Percentiles rank a stretch among this genome's conserved stretches.
These are phyloP conservation scores for Rachicladosporium sp. DNA, from an alignment of 2,329 filamentous ascomycete species.

Conservation along the genomic window DNA sequence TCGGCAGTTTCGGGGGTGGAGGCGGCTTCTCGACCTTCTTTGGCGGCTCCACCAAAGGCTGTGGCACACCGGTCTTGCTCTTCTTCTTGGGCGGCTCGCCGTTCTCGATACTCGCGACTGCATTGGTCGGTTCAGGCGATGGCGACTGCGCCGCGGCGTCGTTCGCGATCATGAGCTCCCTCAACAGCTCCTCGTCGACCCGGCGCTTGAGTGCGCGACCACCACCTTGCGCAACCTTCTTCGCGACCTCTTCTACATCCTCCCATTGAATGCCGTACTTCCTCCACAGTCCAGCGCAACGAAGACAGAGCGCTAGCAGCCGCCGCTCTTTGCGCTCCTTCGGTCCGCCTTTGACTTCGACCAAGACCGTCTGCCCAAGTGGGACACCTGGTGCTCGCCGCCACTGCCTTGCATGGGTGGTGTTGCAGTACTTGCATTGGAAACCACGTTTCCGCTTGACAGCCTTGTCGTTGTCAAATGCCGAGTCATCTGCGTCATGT, in stretches of 20 bases:
- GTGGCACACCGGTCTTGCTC: slow-evolving; percentile 34
- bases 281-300: slow-evolving; percentile 87
- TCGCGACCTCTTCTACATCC: slow-evolving; percentile 78
- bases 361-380: slow-evolving; percentile 56
- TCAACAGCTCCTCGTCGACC: slow-evolving; percentile 84
- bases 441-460: slow-evolving; percentile 67
- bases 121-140: slow-evolving; percentile 12
- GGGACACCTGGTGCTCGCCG: slow-evolving; percentile 70
- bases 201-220: slow-evolving; percentile 76
- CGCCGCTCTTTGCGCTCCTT: slow-evolving; percentile 69
- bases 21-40: slow-evolving; percentile 47
- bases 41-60: slow-evolving; percentile 30
- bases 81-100: slow-evolving; percentile 50
- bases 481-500: slow-evolving; percentile 85
- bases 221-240: slow-evolving; percentile 73
- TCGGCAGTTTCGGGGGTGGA: slow-evolving; percentile 37
- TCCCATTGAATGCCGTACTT: slow-evolving; percentile 95
- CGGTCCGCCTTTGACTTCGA: slow-evolving; percentile 48
- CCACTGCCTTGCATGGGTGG: slow-evolving; percentile 76
- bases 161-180: slow-evolving; percentile 55
- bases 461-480: slow-evolving; percentile 85
- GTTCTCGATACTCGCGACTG: slow-evolving; percentile 46
- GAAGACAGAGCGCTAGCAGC: slow-evolving; percentile 72
- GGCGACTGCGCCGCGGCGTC: slow-evolving; percentile 30
- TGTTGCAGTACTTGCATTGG: slow-evolving; percentile 85